Conservation (phyloP, 495 filamentous ascomycete genomes). For the Hypoxylon lienhwacheense region DNA sequence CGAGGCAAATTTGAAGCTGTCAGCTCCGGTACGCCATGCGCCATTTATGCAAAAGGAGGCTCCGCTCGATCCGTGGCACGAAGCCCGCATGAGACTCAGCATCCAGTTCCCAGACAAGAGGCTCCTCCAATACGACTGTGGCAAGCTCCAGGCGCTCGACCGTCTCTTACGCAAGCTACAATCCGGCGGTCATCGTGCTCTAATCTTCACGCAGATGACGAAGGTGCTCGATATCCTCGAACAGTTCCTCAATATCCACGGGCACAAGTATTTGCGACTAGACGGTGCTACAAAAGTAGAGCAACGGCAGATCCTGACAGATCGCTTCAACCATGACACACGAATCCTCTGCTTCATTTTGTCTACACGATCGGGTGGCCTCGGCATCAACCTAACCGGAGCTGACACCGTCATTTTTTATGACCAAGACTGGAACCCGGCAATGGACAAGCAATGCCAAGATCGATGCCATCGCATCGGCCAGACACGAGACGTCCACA, state of each 20-base stretch:
- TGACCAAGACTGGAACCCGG: conserved; percentile 98
- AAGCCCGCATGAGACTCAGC: conserved; percentile 85
- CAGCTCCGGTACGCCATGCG: conserved; percentile 48
- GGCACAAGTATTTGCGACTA: conserved; percentile 92
- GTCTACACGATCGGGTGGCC: conserved; percentile 88
- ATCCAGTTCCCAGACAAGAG: conserved; percentile 98
- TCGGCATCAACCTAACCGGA: conserved; percentile 95
- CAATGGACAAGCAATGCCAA: conserved; percentile 99
- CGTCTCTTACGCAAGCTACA: conserved; percentile 84
- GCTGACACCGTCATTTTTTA: conserved; percentile 99
- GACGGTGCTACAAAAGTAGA: conserved; percentile 95
- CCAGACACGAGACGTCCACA: conserved; percentile 96
- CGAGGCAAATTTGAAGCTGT: conserved; percentile 49
- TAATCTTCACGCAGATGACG: conserved; percentile 99
- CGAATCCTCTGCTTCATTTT: conserved; percentile 94
- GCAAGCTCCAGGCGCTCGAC: conserved; percentile 91
- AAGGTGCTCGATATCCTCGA: conserved; percentile 97
- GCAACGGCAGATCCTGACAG: conserved; percentile 91
- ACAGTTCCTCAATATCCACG: conserved; percentile 97
- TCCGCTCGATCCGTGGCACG: conserved; percentile 80
- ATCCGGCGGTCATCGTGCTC: conserved; percentile 83
- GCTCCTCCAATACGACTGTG: conserved; percentile 95
- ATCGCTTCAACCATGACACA: conserved; percentile 93
- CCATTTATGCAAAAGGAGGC: conserved; percentile 57
- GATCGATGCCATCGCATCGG: conserved; percentile 97